phyloP scores from a whole-genome alignment of 345 rosid species.

The Raphanus sativus region DNA sequence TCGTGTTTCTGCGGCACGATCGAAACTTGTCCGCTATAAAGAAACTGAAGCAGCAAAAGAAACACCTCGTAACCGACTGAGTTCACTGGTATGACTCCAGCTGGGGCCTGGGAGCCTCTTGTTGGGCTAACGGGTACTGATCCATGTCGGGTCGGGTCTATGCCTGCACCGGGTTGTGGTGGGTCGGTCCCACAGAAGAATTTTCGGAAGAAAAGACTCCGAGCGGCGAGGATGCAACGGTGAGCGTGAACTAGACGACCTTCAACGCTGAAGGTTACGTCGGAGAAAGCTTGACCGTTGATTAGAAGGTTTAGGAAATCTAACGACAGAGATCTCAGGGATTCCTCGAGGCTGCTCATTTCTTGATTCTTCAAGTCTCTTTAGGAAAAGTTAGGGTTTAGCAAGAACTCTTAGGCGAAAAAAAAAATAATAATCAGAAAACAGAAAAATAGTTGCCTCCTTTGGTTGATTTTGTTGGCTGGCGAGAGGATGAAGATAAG shows the following conservation, averaged over 20 bases:
- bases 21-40: conserved; percentile 96
- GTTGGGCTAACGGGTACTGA: conserved; percentile 32
- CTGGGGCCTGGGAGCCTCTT: conserved; percentile 28
- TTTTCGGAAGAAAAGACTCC: conserved; percentile 90
- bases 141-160: conserved; percentile 50
- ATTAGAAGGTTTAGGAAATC: conserved; percentile 91
- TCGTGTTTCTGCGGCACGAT: conserved; percentile 94
- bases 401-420: neutral
- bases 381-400: conserved; percentile 33
- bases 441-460: neutral
- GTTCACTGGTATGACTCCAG: conserved; percentile 79
- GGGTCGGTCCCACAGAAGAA: conserved; percentile 87
- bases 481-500: conserved; percentile 1
- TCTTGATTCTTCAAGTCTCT: conserved; percentile 8
- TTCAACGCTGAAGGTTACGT: conserved; percentile 97
- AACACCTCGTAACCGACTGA: conserved; percentile 99
- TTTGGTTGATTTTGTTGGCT: conserved; percentile 19
- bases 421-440: neutral
- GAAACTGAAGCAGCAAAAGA: conserved; percentile 81
- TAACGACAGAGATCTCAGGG: conserved; percentile 80
- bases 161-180: conserved; percentile 40
- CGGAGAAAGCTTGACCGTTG: conserved; percentile 98
- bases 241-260: conserved; percentile 97
- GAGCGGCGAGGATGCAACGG: conserved; percentile 93
- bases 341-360: conserved; percentile 67